Percentiles rank a stretch among this genome's conserved stretches.
Conservation (phyloP, 768 basidiomycete species). For the Amanita rubescens region DNA sequence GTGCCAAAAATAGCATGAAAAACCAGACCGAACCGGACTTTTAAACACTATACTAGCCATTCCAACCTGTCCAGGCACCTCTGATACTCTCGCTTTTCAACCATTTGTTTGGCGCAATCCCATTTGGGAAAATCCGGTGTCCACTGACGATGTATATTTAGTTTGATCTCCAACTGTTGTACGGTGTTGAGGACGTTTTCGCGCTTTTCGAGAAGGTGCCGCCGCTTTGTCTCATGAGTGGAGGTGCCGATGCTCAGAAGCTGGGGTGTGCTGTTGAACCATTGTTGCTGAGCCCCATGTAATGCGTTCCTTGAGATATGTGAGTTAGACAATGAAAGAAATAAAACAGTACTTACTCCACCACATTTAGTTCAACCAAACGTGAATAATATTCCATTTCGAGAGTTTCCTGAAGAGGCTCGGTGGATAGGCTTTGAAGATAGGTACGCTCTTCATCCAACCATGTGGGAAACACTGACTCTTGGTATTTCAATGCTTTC, state of each 20-base stretch:
- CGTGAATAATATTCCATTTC: slow-evolving; percentile 14
- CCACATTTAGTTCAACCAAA: neutral
- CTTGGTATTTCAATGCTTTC: neutral
- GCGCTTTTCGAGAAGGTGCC: neutral
- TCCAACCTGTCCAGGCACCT: too few species aligned
- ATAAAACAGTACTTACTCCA: neutral
- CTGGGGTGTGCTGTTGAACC: neutral
- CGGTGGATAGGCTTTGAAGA: slow-evolving; percentile 8
- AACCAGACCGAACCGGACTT: too few species aligned
- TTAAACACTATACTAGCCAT: too few species aligned
- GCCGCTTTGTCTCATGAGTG: neutral
- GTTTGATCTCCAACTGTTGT: neutral
- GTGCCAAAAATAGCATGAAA: too few species aligned
- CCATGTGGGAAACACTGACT: slow-evolving; percentile 14
- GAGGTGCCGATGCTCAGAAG: too few species aligned
- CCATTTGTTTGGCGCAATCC: neutral
- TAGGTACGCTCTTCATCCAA: slow-evolving; percentile 15
- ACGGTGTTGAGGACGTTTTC: neutral
- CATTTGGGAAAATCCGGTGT: too few species aligned
- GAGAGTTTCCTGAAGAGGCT: slow-evolving; percentile 13
- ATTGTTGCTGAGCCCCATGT: too few species aligned
- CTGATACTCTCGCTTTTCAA: slow-evolving; percentile 15
- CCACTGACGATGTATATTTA: too few species aligned
- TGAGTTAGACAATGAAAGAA: too few species aligned
- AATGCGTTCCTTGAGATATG: too few species aligned